phyloP scores from a whole-genome alignment of 2,329 filamentous ascomycete genomes.

The Colletotrichum chrysophilum region DNA sequence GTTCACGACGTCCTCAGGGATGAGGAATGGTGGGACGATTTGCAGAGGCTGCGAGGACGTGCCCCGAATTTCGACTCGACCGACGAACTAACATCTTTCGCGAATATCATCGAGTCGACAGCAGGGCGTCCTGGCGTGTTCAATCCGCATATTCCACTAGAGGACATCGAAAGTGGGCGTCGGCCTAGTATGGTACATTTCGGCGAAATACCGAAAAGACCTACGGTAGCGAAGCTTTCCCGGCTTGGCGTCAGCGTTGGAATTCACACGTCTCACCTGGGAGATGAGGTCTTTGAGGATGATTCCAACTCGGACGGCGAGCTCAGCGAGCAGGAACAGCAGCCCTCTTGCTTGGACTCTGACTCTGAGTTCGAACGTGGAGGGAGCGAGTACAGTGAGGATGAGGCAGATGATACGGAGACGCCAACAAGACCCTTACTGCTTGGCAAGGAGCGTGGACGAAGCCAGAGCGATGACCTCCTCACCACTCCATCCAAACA shows the following conservation, averaged over 20 bases:
- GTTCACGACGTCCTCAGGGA: conserved; percentile 71
- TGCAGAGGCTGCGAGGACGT: conserved; percentile 60
- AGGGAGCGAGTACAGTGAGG: conserved; percentile 35
- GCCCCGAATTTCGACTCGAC: conserved; percentile 41
- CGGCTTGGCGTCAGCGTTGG: conserved; percentile 71
- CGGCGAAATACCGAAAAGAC: conserved; percentile 65
- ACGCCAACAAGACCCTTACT: conserved; percentile 20
- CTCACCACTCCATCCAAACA: conserved; percentile 8
- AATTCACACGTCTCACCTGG: conserved; percentile 77
- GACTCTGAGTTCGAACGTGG: conserved; percentile 37
- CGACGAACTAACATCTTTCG: conserved; percentile 48
- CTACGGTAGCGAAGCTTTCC: conserved; percentile 55
- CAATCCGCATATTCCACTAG: conserved; percentile 41
- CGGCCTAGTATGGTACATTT: conserved; percentile 63
- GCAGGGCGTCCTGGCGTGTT: conserved; percentile 47
- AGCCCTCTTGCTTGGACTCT: conserved; percentile 30
- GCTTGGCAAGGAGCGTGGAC: conserved; percentile 13
- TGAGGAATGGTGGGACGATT: conserved; percentile 84
- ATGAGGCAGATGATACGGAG: conserved; percentile 24
- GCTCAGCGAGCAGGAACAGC: conserved; percentile 44
- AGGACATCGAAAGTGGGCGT: conserved; percentile 31
- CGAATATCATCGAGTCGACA: conserved; percentile 48
- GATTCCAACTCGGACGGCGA: conserved; percentile 35
- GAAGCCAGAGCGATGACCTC: conserved; percentile 20
- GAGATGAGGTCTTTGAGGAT: conserved; percentile 62